Evolutionary conservation across 768 basidiomycete species (phyloP).

Genomic region (Sistotremastrum suecicum): DNA sequence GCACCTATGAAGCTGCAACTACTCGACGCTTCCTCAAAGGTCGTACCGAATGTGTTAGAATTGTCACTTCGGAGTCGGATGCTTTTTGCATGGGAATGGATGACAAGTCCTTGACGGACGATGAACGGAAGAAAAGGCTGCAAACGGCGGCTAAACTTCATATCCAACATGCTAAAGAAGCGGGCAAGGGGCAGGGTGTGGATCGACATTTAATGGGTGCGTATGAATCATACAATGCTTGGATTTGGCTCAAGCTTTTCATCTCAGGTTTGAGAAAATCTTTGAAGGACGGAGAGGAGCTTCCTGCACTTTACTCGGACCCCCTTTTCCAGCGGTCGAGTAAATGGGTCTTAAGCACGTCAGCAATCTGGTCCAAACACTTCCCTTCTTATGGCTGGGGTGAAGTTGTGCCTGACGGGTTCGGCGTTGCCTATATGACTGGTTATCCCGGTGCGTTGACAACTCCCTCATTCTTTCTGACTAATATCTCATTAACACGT

Average conservation of each 20-base stretch:
- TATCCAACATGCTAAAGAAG: conserved; percentile 45
- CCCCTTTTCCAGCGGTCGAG: conserved; percentile 57
- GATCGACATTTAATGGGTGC: conserved; percentile 81
- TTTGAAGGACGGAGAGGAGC: conserved; percentile 42
- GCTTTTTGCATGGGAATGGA: conserved; percentile 70
- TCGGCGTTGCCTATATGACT: conserved; percentile 93
- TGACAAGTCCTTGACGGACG: conserved; percentile 23
- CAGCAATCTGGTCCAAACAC: conserved; percentile 75
- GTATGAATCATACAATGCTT: conserved; percentile 7
- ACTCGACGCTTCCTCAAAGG: conserved; percentile 84
- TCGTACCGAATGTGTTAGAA: conserved; percentile 86
- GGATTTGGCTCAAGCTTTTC: background rate
- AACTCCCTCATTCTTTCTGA: background rate
- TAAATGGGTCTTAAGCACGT: conserved; percentile 84
- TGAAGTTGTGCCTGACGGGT: conserved; percentile 87
- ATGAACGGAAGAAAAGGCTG: conserved; percentile 40
- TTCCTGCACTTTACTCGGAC: conserved; percentile 64
- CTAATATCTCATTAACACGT: background rate
- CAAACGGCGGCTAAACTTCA: conserved; percentile 51
- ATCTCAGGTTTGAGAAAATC: conserved; percentile 55
- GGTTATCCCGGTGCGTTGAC: conserved; percentile 51
- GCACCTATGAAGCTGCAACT: conserved; percentile 89
- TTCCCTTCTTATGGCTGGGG: conserved; percentile 89
- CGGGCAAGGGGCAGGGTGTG: conserved; percentile 57
- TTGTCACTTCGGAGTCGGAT: conserved; percentile 64